Base-by-base conservation (phyloP, 768 basidiomycete species). In the Mycena latifolia region DNA sequence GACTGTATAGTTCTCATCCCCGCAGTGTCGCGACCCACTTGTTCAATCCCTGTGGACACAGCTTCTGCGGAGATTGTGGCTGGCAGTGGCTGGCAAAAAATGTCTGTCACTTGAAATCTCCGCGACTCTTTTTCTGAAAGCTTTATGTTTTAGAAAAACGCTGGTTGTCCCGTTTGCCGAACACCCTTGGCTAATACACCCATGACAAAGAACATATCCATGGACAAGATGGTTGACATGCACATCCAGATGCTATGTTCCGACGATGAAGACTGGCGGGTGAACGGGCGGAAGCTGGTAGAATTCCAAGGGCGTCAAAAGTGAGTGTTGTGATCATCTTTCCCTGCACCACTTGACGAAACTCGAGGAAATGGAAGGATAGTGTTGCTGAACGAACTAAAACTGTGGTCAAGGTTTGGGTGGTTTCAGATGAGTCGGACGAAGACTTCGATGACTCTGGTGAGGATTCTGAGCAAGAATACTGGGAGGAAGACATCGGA, bases 31-130 rank as follows among this genome's bases (percentile, higher is more conserved):
- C 83, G 33, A 81, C 90, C 5, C 88, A 92, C 72, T 66, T 88
- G 28, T 82, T 85, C 25, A 91, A 88, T 71, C 90, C 92, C 3
- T 93, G 92, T 70, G 92, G 92, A 15, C 92, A 93, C 72, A 88
- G 86, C 27, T 85, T 85, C 65, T 93, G 92, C 63, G 92, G 89
- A 10, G 82, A 86, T 45, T 93, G 92, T 71, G 86, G 85, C 14
- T 82, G 84, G 77, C 75, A 80, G 61, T 93, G 91, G 91, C 78
- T 87, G 56, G 70, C 72, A 43, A 80, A 83, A 71, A 86, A 85
- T 60, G 90, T 89, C 63, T 47, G 84, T 73, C 12, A 47, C 46
- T 10, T 29, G 27, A 35, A 43, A n/a, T 28, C 33, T 52, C 37
- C 27, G 37, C 64, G n/a, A n/a, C n/a, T n/a, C 53, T 28, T 47